Base-by-base conservation (phyloP, 257 asterid genomes). In the Capsicum baccatum region DNA sequence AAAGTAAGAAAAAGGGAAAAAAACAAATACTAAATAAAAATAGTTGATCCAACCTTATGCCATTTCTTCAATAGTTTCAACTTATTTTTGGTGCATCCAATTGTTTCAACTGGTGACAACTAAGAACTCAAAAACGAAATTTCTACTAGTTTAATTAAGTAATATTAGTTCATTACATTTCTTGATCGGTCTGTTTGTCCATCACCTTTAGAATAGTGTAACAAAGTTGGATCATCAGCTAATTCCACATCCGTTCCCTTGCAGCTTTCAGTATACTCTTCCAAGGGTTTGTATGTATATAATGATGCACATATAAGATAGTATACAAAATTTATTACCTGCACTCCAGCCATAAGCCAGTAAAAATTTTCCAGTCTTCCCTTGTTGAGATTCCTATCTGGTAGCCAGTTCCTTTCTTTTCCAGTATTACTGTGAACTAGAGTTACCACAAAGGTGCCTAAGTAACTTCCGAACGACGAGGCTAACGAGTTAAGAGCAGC, bases 331-430 rank as follows among this genome's bases (percentile, higher is more conserved):
- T 94, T 95, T 39, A 93, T 26, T 9, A 87, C 91, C 57, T 94
- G 98, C 3, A 95, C 26, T 11, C 89, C 97, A 9, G 92, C 85
- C 79, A 91, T 92, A 7, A 93, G 86, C 97, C 97, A 94, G 37
- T 93, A 93, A 52, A 90, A 91, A 2, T 91, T 80, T 82, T 94
- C 98, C 91, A 95, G 87, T 52, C 87, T 85, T 26, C 98, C 97
- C 48, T 88, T 63, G 60, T 94, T 94, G 10, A 95, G 88, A 37
- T 93, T 95, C 89, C 97, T 54, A 35, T 95, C 95, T 0, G 95
- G 96, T 10, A 95, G 83, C 99, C 98, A 93, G 11, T 94, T 92
- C 62, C 87, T 64, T 17, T 82, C 87, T 19, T 17, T 79, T 2
- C 94, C 95, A 0, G 91, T 91, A 37, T 90, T 90, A 33, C 86